Conservation (phyloP, 805 yeast genomes). For the Cyberlindnera americana region DNA sequence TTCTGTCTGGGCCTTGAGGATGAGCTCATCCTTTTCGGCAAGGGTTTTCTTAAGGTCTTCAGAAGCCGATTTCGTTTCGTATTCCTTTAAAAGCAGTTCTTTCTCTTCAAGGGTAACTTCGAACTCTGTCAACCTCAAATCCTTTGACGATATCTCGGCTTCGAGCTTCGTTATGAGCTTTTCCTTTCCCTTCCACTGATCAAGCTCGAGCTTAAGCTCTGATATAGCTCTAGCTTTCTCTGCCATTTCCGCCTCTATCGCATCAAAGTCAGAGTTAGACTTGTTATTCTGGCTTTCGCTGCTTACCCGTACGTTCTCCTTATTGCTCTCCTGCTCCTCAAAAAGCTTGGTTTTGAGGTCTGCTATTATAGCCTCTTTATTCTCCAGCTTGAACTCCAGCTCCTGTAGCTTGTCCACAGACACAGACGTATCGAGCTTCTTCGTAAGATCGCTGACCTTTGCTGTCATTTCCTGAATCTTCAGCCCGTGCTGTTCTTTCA, state of each 20-base stretch:
- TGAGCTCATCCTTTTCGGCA: not conserved
- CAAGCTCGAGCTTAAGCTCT: conserved; percentile 1
- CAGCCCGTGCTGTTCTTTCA: conserved; percentile 7
- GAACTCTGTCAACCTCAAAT: conserved; percentile 3
- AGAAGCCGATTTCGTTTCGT: not conserved
- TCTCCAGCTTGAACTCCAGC: conserved; percentile 18
- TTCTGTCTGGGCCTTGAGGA: conserved; percentile 1
- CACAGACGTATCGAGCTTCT: conserved; percentile 7
- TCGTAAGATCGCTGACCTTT: conserved; percentile 12
- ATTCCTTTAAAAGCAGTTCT: conserved; percentile 6
- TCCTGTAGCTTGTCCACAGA: conserved; percentile 20
- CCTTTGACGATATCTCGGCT: conserved; percentile 1
- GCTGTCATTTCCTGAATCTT: conserved; percentile 5
- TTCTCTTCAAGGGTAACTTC: conserved; percentile 2
- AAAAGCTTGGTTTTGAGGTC: conserved; percentile 14
- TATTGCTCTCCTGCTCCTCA: not conserved
- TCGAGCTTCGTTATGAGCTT: conserved; percentile 1
- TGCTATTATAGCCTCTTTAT: conserved; percentile 20
- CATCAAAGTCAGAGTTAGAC: not conserved
- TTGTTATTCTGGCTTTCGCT: no score
- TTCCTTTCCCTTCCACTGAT: not conserved
- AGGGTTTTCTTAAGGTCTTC: conserved; percentile 1
- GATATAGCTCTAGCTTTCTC: conserved; percentile 1
- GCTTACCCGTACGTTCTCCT: no score
- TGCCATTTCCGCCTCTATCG: conserved; percentile 1